Conservation (phyloP, 352 stramenopile species). For the Phytophthora hibernalis region DNA sequence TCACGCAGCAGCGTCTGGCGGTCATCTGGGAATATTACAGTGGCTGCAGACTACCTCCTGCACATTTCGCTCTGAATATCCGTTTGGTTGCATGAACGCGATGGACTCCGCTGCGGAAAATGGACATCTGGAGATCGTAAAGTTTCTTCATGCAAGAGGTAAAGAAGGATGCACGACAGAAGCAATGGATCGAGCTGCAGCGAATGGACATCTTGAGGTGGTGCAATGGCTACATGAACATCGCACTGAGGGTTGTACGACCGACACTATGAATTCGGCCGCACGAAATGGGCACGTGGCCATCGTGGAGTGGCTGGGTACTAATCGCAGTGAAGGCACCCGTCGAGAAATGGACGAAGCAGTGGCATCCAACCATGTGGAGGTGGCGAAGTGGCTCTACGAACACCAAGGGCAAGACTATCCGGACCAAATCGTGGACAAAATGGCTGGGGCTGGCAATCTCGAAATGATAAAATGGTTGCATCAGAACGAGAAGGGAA, state of each 20-base stretch:
- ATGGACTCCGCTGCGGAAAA: constrained; percentile 2
- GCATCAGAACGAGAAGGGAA: neutral
- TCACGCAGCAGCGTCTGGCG: too few relatives aligned
- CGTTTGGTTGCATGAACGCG: too few relatives aligned
- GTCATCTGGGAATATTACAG: too few relatives aligned
- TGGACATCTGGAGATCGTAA: constrained; percentile 9
- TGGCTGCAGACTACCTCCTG: too few relatives aligned
- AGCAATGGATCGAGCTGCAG: neutral
- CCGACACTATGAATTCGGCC: neutral
- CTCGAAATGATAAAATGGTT: constrained; percentile 12
- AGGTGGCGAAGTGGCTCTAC: neutral
- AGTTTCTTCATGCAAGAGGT: neutral
- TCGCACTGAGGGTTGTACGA: neutral
- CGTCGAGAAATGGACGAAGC: neutral
- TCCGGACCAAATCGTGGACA: neutral
- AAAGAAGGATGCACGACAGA: neutral
- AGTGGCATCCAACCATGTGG: neutral
- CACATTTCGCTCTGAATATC: too few relatives aligned
- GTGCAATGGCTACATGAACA: neutral
- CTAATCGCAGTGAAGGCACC: neutral
- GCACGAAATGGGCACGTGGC: neutral
- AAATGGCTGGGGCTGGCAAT: neutral
- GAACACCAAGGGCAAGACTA: neutral
- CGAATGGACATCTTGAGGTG: neutral
- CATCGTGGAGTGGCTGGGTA: constrained; percentile 1